Conservation (phyloP, 495 filamentous ascomycete species). For the Cladorrhinum samala region DNA sequence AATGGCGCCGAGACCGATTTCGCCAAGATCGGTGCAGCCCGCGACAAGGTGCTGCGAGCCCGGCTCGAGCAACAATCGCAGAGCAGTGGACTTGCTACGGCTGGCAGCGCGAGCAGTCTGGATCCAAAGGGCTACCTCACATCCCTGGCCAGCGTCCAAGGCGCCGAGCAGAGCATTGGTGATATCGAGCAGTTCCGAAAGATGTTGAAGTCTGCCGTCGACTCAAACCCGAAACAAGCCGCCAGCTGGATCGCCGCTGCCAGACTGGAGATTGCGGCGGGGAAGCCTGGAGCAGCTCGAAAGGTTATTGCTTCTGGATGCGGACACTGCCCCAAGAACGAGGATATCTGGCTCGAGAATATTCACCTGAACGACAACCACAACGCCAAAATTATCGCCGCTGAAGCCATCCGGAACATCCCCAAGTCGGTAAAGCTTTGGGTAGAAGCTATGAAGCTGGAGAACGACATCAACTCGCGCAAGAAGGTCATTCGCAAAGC, state of each 20-base stretch:
- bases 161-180: conserved; percentile 79
- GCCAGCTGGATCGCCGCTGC: conserved; percentile 96
- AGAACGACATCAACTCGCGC: conserved; percentile 69
- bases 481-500: conserved; percentile 88
- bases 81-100: conserved; percentile 59
- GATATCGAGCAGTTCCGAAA: conserved; percentile 95
- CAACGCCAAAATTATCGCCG: conserved; percentile 94
- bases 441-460: conserved; percentile 91
- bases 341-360: conserved; percentile 92
- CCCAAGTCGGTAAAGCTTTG: conserved; percentile 83
- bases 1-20: conserved; percentile 97
- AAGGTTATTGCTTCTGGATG: conserved; percentile 80
- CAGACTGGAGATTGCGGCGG: conserved; percentile 86
- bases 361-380: conserved; percentile 86
- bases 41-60: conserved; percentile 89
- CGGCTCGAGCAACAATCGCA: conserved; percentile 82
- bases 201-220: conserved; percentile 87
- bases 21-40: conserved; percentile 91
- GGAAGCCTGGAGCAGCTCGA: conserved; percentile 79
- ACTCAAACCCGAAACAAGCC: conserved; percentile 88
- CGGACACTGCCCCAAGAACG: conserved; percentile 84
- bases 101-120: conserved; percentile 82
- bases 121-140: conserved; percentile 96
- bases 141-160: conserved; percentile 70
- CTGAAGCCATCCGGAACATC: conserved; percentile 85